Evolutionary conservation across 2,329 filamentous ascomycete genomes (phyloP).

Genomic region (Arthrobotrys sphaeroides): DNA sequence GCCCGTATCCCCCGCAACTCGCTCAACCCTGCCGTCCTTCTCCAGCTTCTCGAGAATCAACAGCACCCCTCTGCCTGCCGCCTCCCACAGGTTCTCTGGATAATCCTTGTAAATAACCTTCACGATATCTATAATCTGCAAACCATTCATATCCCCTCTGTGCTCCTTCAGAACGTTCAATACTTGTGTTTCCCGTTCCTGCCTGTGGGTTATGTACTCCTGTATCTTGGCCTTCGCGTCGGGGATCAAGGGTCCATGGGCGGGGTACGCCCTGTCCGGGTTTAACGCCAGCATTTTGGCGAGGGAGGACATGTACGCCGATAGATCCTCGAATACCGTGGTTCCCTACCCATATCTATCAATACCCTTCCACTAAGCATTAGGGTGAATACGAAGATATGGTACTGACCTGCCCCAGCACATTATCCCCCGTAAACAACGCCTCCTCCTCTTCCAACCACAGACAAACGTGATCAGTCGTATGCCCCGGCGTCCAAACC

Average conservation of each 20-base stretch:
- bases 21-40: slow-evolving; percentile 73
- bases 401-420: slow-evolving; percentile 70
- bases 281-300: slow-evolving; percentile 74
- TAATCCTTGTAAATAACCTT: slow-evolving; percentile 85
- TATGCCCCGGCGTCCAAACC: slow-evolving; percentile 77
- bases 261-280: slow-evolving; percentile 74
- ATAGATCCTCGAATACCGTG: slow-evolving; percentile 81
- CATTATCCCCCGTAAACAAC: slow-evolving; percentile 89
- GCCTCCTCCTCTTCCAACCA: slow-evolving; percentile 79
- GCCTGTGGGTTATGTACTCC: slow-evolving; percentile 85
- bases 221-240: slow-evolving; percentile 75
- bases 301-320: slow-evolving; percentile 74
- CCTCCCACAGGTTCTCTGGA: slow-evolving; percentile 75
- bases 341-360: slow-evolving; percentile 69
- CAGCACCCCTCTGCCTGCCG: slow-evolving; percentile 78
- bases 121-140: slow-evolving; percentile 82
- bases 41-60: slow-evolving; percentile 83
- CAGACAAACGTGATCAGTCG: slow-evolving; percentile 82
- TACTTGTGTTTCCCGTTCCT: slow-evolving; percentile 81
- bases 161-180: slow-evolving; percentile 69
- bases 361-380: neutral
- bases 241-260: slow-evolving; percentile 81
- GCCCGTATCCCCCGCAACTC: slow-evolving; percentile 6
- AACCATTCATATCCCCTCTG: slow-evolving; percentile 48
- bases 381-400: neutral